A percentile compares a stretch with the other conserved stretches of the same genome.
Conservation (phyloP, 148 eudicot species). For the Simmondsia chinensis region DNA sequence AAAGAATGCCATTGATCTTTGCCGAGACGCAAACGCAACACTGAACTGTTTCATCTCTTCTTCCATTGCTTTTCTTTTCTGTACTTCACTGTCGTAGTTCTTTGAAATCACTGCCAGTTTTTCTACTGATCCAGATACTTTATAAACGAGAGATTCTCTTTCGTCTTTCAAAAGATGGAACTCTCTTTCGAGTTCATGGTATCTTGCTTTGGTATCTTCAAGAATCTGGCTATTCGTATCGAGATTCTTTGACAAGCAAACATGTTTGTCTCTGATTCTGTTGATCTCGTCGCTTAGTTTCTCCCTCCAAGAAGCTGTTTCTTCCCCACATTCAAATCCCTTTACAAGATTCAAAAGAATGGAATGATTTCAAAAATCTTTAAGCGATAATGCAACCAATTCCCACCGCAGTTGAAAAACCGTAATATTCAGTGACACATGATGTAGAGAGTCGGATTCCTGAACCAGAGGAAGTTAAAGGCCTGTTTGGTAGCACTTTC, state of each 20-base stretch:
- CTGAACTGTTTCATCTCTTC: conserved; percentile 61
- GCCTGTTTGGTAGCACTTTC: no score
- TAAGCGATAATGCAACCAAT: no score
- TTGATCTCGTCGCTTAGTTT: conserved; percentile 47
- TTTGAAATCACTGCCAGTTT: conserved; percentile 33
- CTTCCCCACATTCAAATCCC: conserved; percentile 50
- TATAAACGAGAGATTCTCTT: conserved; percentile 39
- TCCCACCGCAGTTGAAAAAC: no score
- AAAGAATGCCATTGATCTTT: conserved; percentile 53
- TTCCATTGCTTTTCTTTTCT: conserved; percentile 58
- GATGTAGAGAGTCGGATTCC: no score
- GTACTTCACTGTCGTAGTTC: conserved; percentile 47
- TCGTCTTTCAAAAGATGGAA: conserved; percentile 53
- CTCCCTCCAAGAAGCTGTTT: conserved; percentile 57
- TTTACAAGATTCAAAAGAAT: conserved; percentile 33
- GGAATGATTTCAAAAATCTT: conserved; percentile 18
- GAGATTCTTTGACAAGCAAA: conserved; percentile 38
- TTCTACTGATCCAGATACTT: conserved; percentile 32
- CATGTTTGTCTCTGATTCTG: conserved; percentile 40
- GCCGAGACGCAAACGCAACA: conserved; percentile 42
- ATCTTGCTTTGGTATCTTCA: conserved; percentile 42
- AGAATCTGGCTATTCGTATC: conserved; percentile 38
- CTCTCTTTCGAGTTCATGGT: conserved; percentile 50
- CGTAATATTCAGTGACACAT: no score
- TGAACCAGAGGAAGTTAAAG: no score